Conservation (phyloP, 345 rosid species). For the Psidium guajava region DNA sequence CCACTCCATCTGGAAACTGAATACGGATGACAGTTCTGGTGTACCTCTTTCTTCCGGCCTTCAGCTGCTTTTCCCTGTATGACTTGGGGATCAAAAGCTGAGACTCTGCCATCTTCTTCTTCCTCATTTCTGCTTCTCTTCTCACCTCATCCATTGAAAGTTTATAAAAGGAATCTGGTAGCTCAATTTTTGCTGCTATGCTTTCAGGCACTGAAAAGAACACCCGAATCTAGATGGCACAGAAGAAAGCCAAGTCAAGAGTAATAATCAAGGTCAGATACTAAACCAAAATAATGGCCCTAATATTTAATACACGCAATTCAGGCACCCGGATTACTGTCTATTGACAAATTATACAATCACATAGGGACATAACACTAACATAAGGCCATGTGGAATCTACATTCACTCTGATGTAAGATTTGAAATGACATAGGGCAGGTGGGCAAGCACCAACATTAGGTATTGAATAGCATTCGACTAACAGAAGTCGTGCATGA, state of each 20-base stretch:
- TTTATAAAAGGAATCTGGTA: constrained; percentile 85
- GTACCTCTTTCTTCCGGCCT: constrained; percentile 73
- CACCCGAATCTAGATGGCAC: constrained; percentile 40
- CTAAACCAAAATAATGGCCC: neutral
- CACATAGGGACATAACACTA: neutral
- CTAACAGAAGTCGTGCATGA: neutral
- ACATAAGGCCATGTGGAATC: neutral
- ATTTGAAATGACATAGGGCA: neutral
- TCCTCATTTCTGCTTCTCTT: constrained; percentile 80
- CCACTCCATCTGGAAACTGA: constrained; percentile 92
- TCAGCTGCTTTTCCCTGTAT: constrained; percentile 75
- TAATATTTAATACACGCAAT: neutral
- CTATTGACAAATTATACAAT: neutral
- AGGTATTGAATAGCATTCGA: neutral
- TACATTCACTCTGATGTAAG: neutral
- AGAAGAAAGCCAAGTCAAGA: neutral
- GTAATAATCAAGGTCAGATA: neutral
- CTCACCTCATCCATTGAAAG: constrained; percentile 67
- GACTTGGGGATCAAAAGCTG: constrained; percentile 87
- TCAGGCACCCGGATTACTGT: neutral
- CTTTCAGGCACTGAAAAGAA: constrained; percentile 77
- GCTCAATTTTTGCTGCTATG: constrained; percentile 74
- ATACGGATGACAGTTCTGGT: constrained; percentile 54
- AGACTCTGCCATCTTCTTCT: constrained; percentile 78
- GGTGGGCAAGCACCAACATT: neutral